These are phyloP conservation scores for Hygrocybe punicea DNA, from an alignment of 768 basidiomycete genomes.

Conservation along the genomic window DNA sequence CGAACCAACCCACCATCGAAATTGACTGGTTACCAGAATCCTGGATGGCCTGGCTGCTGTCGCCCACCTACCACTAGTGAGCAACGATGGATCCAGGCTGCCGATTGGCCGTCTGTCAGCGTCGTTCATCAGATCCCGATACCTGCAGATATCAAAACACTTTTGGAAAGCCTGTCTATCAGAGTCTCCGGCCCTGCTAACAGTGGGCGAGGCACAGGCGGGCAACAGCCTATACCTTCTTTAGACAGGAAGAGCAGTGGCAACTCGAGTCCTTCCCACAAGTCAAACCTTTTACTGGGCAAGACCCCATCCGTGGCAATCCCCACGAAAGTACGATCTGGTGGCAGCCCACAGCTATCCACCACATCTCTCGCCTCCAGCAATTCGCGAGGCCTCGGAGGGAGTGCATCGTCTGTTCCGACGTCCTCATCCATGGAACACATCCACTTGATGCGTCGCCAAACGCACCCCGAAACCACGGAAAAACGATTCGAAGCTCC, in stretches of 20 bases:
- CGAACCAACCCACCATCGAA: constrained; percentile 54
- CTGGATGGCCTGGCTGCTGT: constrained; percentile 88
- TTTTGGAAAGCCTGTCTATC: constrained; percentile 54
- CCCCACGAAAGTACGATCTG: constrained; percentile 46
- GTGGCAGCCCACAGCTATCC: constrained; percentile 53
- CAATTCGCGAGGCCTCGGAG: constrained; percentile 41
- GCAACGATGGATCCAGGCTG: constrained; percentile 58
- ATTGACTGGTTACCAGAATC: constrained; percentile 58
- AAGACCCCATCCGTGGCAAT: constrained; percentile 35
- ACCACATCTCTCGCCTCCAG: constrained; percentile 37
- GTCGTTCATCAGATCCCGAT: constrained; percentile 71
- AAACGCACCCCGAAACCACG: constrained; percentile 34
- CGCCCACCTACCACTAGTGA: constrained; percentile 64
- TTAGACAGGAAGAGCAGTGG: constrained; percentile 48
- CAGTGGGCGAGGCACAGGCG: constrained; percentile 25
- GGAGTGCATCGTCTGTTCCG: constrained; percentile 42
- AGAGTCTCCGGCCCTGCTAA: constrained; percentile 35
- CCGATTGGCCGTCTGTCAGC: constrained; percentile 80
- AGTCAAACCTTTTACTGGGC: constrained; percentile 30
- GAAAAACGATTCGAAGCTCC: constrained; percentile 47
- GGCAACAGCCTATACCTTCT: constrained; percentile 24
- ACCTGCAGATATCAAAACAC: constrained; percentile 65
- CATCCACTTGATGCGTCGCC: constrained; percentile 44
- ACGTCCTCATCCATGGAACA: constrained; percentile 48
- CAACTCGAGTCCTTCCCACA: constrained; percentile 42